Evolutionary conservation across 371 early-diverging fungal species (phyloP), one percentile per base, ranked within the genome.

Genomic region (Saksenaea vasiformis): DNA sequence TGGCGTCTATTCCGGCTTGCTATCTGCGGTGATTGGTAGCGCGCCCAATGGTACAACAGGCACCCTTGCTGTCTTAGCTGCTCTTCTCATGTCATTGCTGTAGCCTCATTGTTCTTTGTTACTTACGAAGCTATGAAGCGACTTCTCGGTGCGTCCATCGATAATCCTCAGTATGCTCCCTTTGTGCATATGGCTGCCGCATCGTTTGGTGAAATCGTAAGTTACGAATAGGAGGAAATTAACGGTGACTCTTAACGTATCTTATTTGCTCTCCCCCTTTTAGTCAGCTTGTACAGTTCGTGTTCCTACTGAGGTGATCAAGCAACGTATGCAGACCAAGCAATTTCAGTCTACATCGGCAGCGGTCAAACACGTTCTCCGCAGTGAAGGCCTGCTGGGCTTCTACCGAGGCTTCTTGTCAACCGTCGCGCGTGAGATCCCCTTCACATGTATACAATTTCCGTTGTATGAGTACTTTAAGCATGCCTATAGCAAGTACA

Each of bases 401-500:
- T 91, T 98, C 67, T 98, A 96, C 67, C 88, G 95, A 22, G 98
- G 98, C 10, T 98, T 91, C 66, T 74, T 89, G 56, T 93, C 93
- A 37, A 96, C 96, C 7, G 91, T 98, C 2, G 91, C 93, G 36
- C 85, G 98, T 38, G 81, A 92, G 82, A 96, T 98, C 60, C 98
- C 98, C 5, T 98, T 98, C 71, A 87, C 96, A 0, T 96, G 96
- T 76, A 90, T 98, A 31, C 98, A 98, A 71, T 98, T 98, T 73
- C 96, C 98, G 2, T 71, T 98, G 31, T 98, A 95, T 71, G 98
- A 98, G 76, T 89, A 85, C 61, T 83, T 96, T 61, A 98, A 97
- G 73, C 73, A 76, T 17, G 62, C 70, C 34, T 81, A 85, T 63
- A 71, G 85, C 13, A 58, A 68, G 2, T 68, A 71, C 17, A 67